These are phyloP conservation scores for Spiromastix sp. DNA, from an alignment of 2,329 filamentous ascomycete species.

Conservation along the genomic window DNA sequence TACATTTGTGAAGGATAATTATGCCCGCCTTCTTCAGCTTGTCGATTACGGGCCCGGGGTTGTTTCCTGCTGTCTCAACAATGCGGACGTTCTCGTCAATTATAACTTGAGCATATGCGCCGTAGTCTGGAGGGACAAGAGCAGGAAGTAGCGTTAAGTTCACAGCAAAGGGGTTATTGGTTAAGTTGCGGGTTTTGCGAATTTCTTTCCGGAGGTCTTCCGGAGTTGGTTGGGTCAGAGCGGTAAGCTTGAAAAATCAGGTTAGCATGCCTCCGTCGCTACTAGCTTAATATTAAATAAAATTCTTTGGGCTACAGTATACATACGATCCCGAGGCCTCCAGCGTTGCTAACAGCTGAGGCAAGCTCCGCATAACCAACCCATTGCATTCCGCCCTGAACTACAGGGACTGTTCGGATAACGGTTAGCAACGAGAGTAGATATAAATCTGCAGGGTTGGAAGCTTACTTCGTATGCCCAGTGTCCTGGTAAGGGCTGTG, in stretches of 20 bases:
- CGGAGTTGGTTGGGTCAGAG: constrained; percentile 80
- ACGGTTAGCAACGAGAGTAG: not conserved
- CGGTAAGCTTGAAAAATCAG: constrained; percentile 32
- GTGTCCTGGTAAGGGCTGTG: constrained; percentile 50
- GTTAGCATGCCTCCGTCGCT: not conserved
- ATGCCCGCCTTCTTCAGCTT: constrained; percentile 71
- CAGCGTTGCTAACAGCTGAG: constrained; percentile 44
- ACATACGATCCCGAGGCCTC: constrained; percentile 41
- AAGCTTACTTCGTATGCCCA: constrained; percentile 40
- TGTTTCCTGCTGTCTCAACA: constrained; percentile 88
- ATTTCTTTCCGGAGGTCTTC: constrained; percentile 92
- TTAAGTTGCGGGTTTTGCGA: constrained; percentile 66
- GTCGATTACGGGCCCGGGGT: constrained; percentile 79
- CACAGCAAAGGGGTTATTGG: constrained; percentile 61
- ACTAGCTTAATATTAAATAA: no score
- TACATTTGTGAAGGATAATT: constrained; percentile 93
- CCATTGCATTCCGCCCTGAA: constrained; percentile 47
- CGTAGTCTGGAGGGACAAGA: constrained; percentile 83
- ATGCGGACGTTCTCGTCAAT: constrained; percentile 88
- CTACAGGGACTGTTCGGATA: constrained; percentile 32
- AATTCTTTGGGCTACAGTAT: no score
- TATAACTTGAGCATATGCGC: constrained; percentile 79
- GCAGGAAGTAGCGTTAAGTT: constrained; percentile 91
- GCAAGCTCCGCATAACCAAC: constrained; percentile 45
- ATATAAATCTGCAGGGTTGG: not conserved